These are phyloP conservation scores for Fagopyrum homotropicum DNA, from an alignment of 148 eudicot species.

Conservation along the genomic window DNA sequence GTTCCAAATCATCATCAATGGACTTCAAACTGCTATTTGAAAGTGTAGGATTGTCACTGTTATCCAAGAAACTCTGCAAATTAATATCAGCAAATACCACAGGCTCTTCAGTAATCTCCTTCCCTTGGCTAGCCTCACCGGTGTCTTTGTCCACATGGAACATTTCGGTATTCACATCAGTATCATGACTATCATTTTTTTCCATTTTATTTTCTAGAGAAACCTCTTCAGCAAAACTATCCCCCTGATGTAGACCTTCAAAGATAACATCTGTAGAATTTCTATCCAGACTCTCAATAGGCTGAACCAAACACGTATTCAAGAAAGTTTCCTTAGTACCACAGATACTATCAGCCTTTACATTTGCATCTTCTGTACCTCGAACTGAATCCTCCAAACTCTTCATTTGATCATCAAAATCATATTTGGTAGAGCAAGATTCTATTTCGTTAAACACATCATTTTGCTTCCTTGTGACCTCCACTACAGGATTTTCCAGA, in stretches of 20 bases:
- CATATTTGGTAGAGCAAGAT: constrained; percentile 17
- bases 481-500: constrained; percentile 13
- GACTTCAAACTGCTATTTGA: constrained; percentile 18
- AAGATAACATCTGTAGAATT: not conserved
- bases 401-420: constrained; percentile 14
- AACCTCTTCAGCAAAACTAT: constrained; percentile 14
- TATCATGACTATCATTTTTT: constrained; percentile 14
- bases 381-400: constrained; percentile 11
- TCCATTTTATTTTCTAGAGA: constrained; percentile 15
- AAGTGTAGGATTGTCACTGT: constrained; percentile 12
- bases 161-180: constrained; percentile 4
- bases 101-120: constrained; percentile 13
- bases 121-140: not conserved
- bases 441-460: constrained; percentile 15
- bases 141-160: constrained; percentile 10
- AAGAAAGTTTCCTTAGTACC: not conserved
- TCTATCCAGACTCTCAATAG: constrained; percentile 18
- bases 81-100: not conserved
- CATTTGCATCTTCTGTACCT: constrained; percentile 14
- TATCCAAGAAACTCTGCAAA: constrained; percentile 11
- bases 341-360: not conserved
- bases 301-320: not conserved
- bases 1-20: constrained; percentile 4
- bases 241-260: constrained; percentile 12
- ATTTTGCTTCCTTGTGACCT: constrained; percentile 13